Evolutionary conservation across 108 stramenopile species (phyloP).

Genomic region (Parmales sp.): DNA sequence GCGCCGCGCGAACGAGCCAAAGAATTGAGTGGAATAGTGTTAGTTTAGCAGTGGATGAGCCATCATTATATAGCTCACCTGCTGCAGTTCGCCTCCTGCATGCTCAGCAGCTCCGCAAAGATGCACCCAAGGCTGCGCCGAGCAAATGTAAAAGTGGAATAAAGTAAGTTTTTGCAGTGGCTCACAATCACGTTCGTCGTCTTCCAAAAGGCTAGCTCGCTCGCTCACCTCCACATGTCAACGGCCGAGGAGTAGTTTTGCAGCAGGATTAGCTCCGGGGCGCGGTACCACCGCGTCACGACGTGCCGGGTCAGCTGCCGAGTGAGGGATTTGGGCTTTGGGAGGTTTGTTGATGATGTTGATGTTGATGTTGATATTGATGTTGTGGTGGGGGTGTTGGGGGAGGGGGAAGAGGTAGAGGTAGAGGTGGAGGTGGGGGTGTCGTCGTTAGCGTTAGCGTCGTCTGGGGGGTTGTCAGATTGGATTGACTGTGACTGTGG

Average conservation of each 20-base stretch:
- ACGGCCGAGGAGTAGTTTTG: constrained; percentile 92
- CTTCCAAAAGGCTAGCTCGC: no score
- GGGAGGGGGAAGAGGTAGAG: neutral
- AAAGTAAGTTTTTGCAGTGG: no score
- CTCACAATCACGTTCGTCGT: no score
- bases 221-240: constrained; percentile 77
- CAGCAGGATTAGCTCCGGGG: constrained; percentile 91
- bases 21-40: no score
- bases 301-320: constrained; percentile 95
- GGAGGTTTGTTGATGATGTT: constrained; percentile 19
- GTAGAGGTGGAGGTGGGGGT: neutral
- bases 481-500: neutral
- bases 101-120: constrained; percentile 72
- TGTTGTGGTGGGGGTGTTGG: neutral
- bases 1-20: no score
- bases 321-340: constrained; percentile 37
- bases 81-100: constrained; percentile 89
- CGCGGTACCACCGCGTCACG: constrained; percentile 97
- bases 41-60: no score
- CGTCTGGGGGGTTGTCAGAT: constrained; percentile 12
- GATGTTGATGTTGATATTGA: constrained; percentile 1
- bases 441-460: constrained; percentile 15
- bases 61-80: no score
- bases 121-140: constrained; percentile 62
- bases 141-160: no score